A percentile compares a stretch with the other conserved stretches of the same genome.
Evolutionary conservation across 768 basidiomycete genomes (phyloP).

Genomic region (Termitomyces sp.): DNA sequence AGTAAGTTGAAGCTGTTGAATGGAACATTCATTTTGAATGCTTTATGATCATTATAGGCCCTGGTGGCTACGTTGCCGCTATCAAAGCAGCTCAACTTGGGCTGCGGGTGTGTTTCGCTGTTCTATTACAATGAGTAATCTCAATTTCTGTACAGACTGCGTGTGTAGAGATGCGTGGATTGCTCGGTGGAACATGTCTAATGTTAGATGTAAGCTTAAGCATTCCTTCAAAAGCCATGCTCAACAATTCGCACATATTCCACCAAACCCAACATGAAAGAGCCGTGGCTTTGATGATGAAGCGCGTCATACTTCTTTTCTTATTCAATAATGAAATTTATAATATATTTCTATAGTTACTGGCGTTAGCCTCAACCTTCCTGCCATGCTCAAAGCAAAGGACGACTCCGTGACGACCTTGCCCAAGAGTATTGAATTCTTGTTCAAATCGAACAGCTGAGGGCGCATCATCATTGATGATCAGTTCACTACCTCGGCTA

Average conservation of each 20-base stretch:
- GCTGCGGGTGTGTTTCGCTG: constrained; percentile 58
- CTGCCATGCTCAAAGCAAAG: constrained; percentile 91
- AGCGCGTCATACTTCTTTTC: constrained; percentile 3
- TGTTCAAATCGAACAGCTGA: constrained; percentile 93
- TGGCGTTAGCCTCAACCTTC: constrained; percentile 81
- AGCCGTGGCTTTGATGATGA: constrained; percentile 90
- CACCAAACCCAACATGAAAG: constrained; percentile 93
- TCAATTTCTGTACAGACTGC: constrained; percentile 61
- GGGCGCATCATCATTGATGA: constrained; percentile 93
- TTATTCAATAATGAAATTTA: not conserved
- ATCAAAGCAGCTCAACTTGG: constrained; percentile 99
- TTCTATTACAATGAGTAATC: constrained; percentile 6
- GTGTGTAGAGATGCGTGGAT: constrained; percentile 94
- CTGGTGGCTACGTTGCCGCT: constrained; percentile 96
- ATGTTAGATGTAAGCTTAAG: constrained; percentile 99
- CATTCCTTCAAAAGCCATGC: constrained; percentile 98
- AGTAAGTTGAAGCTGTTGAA: constrained; percentile 22
- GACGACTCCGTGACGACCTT: constrained; percentile 76
- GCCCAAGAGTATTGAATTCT: constrained; percentile 88
- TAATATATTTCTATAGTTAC: constrained; percentile 37
- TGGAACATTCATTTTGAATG: not conserved
- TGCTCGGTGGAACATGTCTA: constrained; percentile 98
- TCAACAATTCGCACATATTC: constrained; percentile 98
- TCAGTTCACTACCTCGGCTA: constrained; percentile 89
- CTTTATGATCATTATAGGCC: constrained; percentile 47